These are phyloP conservation scores for Trametes villosa DNA, from an alignment of 768 basidiomycete species.

Conservation along the genomic window DNA sequence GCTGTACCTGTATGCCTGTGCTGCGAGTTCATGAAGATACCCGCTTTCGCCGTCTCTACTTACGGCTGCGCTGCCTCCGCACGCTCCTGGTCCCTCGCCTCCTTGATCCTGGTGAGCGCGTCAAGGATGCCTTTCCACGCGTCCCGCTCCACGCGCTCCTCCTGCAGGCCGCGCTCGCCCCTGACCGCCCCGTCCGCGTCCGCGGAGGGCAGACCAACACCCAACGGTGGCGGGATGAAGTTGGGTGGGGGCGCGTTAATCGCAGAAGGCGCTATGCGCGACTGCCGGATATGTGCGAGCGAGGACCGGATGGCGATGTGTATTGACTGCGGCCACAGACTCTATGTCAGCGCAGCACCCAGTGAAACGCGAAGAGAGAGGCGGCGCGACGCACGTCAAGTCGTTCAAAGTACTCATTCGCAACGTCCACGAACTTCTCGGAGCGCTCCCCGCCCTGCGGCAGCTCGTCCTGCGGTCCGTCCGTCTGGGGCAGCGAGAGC, in stretches of 20 bases:
- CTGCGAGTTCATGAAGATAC: slow-evolving; percentile 2
- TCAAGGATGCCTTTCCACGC: slow-evolving; percentile 78
- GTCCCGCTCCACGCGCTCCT: slow-evolving; percentile 74
- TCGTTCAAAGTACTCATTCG: slow-evolving; percentile 84
- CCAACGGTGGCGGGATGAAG: slow-evolving; percentile 78
- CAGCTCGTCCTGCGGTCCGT: slow-evolving; percentile 64
- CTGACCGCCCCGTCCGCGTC: slow-evolving; percentile 35
- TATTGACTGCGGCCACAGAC: slow-evolving; percentile 54
- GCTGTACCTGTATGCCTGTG: slow-evolving; percentile 14
- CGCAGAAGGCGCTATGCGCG: slow-evolving; percentile 86
- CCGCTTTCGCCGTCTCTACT: background rate
- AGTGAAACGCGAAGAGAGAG: background rate
- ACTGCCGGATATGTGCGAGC: slow-evolving; percentile 79
- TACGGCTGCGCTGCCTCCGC: background rate
- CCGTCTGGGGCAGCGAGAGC: slow-evolving; percentile 83
- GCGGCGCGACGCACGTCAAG: slow-evolving; percentile 59
- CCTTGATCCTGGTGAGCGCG: slow-evolving; percentile 67
- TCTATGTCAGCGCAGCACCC: background rate
- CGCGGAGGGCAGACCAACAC: slow-evolving; percentile 66
- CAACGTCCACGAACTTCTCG: slow-evolving; percentile 84
- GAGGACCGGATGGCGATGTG: slow-evolving; percentile 78
- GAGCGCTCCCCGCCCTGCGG: slow-evolving; percentile 84
- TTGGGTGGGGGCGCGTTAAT: slow-evolving; percentile 77
- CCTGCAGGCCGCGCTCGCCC: slow-evolving; percentile 65
- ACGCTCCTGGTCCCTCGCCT: slow-evolving; percentile 39